Evolutionary conservation across 108 stramenopile species (phyloP).

Genomic region (Skeletonema marinoi): DNA sequence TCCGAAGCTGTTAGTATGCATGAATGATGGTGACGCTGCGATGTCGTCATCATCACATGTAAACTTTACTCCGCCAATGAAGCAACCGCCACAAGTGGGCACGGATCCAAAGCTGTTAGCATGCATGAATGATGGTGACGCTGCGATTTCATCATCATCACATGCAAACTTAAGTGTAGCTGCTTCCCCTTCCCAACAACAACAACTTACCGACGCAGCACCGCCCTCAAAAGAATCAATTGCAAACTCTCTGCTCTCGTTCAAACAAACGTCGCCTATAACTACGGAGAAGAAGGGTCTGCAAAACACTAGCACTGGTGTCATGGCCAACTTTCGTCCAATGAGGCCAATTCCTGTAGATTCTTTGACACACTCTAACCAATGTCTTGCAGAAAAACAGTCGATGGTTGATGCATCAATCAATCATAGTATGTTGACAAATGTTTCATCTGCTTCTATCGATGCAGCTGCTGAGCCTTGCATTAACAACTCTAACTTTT

Average conservation of each 20-base stretch:
- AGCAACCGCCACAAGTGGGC: neutral
- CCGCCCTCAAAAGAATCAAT: neutral
- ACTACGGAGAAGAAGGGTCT: neutral
- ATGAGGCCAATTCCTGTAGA: neutral
- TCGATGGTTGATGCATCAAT: too few relatives aligned
- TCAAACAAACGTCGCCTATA: neutral
- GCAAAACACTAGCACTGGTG: neutral
- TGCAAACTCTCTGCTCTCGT: neutral
- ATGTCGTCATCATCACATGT: neutral
- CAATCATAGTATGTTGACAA: too few relatives aligned
- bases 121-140: neutral
- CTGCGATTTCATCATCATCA: neutral
- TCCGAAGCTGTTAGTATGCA: neutral
- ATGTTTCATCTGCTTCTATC: neutral
- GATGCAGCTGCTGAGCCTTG: neutral
- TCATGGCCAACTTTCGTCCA: neutral
- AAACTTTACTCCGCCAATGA: neutral
- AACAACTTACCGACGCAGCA: neutral
- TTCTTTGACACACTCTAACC: neutral
- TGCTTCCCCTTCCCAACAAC: neutral
- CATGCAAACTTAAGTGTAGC: neutral
- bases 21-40: neutral
- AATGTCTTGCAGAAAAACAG: neutral
- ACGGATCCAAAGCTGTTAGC: neutral
- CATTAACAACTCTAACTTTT: conserved; percentile 24